Conservation (phyloP, 257 asterid species). For the Salvia miltiorrhiza region DNA sequence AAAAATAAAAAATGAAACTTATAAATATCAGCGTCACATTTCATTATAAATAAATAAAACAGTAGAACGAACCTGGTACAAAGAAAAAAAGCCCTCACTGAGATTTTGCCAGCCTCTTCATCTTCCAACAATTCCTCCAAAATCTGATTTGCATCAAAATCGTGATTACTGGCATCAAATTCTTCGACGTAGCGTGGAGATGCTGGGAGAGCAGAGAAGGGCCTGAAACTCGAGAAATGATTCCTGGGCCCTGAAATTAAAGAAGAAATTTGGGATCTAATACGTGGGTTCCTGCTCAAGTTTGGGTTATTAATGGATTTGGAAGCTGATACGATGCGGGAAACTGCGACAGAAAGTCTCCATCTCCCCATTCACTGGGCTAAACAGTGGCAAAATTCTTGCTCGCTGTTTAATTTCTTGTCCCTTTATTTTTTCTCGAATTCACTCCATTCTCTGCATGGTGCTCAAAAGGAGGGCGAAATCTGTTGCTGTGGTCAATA, state of each 20-base stretch:
- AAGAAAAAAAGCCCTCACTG: conserved; percentile 76
- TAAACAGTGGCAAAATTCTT: not conserved
- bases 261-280: conserved; percentile 22
- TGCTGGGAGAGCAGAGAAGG: conserved; percentile 64
- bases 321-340: conserved; percentile 37
- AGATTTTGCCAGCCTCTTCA: conserved; percentile 59
- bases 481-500: not conserved
- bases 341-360: conserved; percentile 52
- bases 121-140: conserved; percentile 33
- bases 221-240: conserved; percentile 39
- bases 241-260: conserved; percentile 26
- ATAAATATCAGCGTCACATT: not conserved
- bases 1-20: not conserved
- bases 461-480: not conserved
- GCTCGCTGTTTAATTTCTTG: not conserved
- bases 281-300: conserved; percentile 20
- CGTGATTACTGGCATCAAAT: conserved; percentile 36
- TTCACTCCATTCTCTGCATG: not conserved
- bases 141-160: conserved; percentile 26
- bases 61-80: conserved; percentile 72
- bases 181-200: conserved; percentile 52
- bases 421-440: not conserved
- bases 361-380: conserved; percentile 92
- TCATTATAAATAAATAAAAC: not conserved
- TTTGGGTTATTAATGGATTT: conserved; percentile 29